A percentile compares a stretch with the other conserved stretches of the same genome.
Evolutionary conservation across 179 eudicot species (phyloP).

Genomic region (Beta corolliflora): DNA sequence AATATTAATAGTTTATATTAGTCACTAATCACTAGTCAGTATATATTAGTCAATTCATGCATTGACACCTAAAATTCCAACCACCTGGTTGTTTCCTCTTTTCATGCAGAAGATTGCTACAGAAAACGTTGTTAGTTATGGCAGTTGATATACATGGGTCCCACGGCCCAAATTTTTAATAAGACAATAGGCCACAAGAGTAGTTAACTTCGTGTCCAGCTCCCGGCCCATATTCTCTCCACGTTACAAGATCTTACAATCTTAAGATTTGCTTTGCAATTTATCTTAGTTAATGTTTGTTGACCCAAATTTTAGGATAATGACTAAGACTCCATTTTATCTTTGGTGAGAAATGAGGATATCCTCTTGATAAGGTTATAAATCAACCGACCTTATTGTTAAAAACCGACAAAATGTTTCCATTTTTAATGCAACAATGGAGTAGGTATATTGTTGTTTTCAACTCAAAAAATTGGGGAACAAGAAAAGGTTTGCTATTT

Average conservation of each 20-base stretch:
- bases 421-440: conserved; percentile 13
- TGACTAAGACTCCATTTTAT: conserved; percentile 1
- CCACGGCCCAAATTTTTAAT: not conserved
- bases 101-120: not conserved
- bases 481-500: not conserved
- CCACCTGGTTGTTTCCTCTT: not conserved
- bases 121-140: conserved; percentile 23
- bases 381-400: conserved; percentile 22
- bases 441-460: conserved; percentile 16
- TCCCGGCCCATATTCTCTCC: not conserved
- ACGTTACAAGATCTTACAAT: conserved; percentile 1
- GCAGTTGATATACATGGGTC: conserved; percentile 28
- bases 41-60: not conserved
- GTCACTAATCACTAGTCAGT: not conserved
- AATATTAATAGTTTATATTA: not conserved
- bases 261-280: conserved; percentile 9
- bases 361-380: conserved; percentile 13
- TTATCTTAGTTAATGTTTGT: conserved; percentile 31
- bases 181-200: conserved; percentile 8
- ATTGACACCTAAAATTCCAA: not conserved
- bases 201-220: conserved; percentile 19
- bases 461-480: not conserved
- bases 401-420: conserved; percentile 16
- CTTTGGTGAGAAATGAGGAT: not conserved
- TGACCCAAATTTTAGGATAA: conserved; percentile 29